Conservation (phyloP, 176 grass and related monocot species). For the Elaeis guineensis region DNA sequence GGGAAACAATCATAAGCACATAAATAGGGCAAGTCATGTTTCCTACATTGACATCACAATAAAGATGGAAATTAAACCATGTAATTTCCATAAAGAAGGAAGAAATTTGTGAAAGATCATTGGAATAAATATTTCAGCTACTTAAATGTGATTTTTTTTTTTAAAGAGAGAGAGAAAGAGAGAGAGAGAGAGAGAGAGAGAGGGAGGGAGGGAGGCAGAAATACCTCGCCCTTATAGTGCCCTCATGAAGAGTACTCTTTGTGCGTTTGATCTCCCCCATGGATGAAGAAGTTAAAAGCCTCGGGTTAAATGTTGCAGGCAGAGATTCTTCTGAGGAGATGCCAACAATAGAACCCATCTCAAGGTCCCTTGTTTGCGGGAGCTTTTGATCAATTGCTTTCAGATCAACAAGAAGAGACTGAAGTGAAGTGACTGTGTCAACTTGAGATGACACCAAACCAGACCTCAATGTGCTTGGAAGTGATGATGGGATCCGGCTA, state of each 20-base stretch:
- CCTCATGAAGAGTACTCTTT: constrained; percentile 55
- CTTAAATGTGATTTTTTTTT: too few species aligned
- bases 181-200: too few species aligned
- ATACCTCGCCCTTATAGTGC: constrained; percentile 58
- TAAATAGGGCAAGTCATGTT: too few species aligned
- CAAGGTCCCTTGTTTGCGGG: constrained; percentile 38
- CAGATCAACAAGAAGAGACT: constrained; percentile 58
- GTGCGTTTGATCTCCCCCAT: constrained; percentile 52
- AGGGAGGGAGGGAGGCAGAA: not conserved
- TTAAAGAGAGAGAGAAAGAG: too few species aligned
- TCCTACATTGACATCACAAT: too few species aligned
- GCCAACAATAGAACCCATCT: constrained; percentile 62
- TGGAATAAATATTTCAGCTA: too few species aligned
- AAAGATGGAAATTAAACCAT: too few species aligned
- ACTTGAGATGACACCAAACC: constrained; percentile 6
- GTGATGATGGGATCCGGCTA: constrained; percentile 32
- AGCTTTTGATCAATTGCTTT: constrained; percentile 47
- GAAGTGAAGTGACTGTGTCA: constrained; percentile 45
- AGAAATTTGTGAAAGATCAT: too few species aligned
- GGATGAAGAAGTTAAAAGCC: constrained; percentile 35
- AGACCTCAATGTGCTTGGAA: constrained; percentile 47
- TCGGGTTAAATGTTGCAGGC: constrained; percentile 29
- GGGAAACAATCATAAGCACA: too few species aligned
- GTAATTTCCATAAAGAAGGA: too few species aligned
- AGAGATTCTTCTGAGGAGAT: constrained; percentile 42